phyloP scores from a whole-genome alignment of 805 yeast genomes.

The Candida germanica region DNA sequence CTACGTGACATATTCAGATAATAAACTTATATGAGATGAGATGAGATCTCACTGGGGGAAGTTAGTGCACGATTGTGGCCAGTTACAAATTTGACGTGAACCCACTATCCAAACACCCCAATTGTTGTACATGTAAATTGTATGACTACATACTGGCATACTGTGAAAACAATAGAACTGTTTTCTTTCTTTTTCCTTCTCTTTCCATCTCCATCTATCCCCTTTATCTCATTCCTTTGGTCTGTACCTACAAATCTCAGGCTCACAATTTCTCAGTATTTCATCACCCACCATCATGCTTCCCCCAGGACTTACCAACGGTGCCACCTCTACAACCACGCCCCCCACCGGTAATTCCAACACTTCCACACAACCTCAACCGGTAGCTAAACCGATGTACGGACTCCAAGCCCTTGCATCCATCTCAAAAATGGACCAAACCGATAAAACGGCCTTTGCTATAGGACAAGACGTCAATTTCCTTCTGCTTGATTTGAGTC shows the following conservation, averaged over 20 bases:
- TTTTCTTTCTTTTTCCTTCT: too few species aligned
- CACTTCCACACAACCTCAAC: constrained; percentile 43
- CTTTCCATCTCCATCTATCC: too few species aligned
- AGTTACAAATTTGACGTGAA: too few species aligned
- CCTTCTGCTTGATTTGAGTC: constrained; percentile 58
- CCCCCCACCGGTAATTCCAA: constrained; percentile 3
- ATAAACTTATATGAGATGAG: constrained; percentile 7
- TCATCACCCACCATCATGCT: constrained; percentile 15
- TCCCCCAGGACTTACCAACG: constrained; percentile 22
- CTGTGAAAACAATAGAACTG: too few species aligned
- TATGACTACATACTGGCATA: too few species aligned
- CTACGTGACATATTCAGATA: constrained; percentile 37
- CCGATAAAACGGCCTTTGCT: constrained; percentile 62
- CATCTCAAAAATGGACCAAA: constrained; percentile 58
- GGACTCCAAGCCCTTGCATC: constrained; percentile 66
- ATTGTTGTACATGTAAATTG: too few species aligned
- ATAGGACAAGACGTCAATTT: constrained; percentile 72
- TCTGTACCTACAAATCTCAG: background rate
- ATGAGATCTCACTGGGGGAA: too few species aligned
- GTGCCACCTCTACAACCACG: background rate
- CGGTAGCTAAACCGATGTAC: too few species aligned
- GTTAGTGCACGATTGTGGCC: too few species aligned
- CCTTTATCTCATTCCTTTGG: too few species aligned
- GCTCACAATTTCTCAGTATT: background rate
- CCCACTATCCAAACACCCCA: too few species aligned